These are phyloP conservation scores for Jamesozyma lodderae DNA, from an alignment of 805 yeast genomes.

Conservation along the genomic window DNA sequence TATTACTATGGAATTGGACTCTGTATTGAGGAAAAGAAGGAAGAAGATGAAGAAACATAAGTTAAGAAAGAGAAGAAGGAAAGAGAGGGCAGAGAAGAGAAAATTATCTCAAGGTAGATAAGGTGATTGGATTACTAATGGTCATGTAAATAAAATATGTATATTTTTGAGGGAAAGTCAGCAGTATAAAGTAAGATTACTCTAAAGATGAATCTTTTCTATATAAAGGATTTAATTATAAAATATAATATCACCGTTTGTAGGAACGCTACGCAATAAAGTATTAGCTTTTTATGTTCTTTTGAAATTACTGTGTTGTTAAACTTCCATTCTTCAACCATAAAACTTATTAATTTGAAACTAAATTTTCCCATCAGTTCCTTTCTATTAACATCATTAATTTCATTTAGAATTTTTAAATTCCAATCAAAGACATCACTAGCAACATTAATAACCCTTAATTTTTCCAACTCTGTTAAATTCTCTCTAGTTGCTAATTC, in stretches of 20 bases:
- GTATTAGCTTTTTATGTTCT: conserved; percentile 1
- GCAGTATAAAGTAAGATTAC: too few species aligned
- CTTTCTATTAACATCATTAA: conserved; percentile 55
- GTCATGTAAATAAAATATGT: conserved; percentile 1
- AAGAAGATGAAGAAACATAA: conserved; percentile 97
- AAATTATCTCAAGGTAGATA: conserved; percentile 43
- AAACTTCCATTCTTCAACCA: conserved; percentile 28
- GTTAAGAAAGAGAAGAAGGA: conserved; percentile 93
- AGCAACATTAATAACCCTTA: conserved; percentile 60
- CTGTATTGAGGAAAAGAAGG: conserved; percentile 76
- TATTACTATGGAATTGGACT: conserved; percentile 39
- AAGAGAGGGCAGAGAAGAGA: conserved; percentile 72
- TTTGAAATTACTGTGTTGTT: conserved; percentile 8
- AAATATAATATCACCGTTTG: not conserved
- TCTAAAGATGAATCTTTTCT: too few species aligned
- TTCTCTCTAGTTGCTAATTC: conserved; percentile 65
- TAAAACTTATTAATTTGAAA: conserved; percentile 38
- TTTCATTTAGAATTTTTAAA: conserved; percentile 51
- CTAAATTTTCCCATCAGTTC: conserved; percentile 47
- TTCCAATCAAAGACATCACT: conserved; percentile 57
- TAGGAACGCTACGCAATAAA: not conserved
- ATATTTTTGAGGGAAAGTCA: too few species aligned
- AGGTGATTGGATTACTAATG: not conserved
- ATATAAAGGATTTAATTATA: conserved; percentile 2
- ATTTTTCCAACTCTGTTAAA: conserved; percentile 63